Evolutionary conservation across 2,329 filamentous ascomycete genomes (phyloP).

Genomic region (Fusarium papillatum): DNA sequence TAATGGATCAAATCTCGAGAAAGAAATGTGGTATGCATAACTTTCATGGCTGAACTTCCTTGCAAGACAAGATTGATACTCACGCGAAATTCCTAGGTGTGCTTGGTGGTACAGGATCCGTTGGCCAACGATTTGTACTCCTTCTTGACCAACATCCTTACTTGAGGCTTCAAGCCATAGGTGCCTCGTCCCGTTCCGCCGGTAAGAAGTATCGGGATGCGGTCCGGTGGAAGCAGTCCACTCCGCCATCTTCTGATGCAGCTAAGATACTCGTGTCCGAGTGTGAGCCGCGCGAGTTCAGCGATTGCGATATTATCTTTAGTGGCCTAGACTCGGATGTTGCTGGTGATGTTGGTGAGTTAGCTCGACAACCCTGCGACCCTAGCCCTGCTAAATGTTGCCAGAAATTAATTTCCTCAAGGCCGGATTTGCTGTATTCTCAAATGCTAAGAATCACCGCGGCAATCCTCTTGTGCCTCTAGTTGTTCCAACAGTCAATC

Average conservation of each 20-base stretch:
- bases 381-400: neutral
- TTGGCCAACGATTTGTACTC: conserved; percentile 95
- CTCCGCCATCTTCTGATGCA: conserved; percentile 80
- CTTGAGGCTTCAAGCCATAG: conserved; percentile 88
- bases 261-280: conserved; percentile 87
- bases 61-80: neutral
- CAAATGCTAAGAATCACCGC: conserved; percentile 98
- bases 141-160: conserved; percentile 90
- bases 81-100: conserved; percentile 65
- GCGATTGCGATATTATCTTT: conserved; percentile 94
- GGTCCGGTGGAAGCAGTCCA: conserved; percentile 93
- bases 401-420: conserved; percentile 91
- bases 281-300: conserved; percentile 85
- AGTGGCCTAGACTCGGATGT: conserved; percentile 94
- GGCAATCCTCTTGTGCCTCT: conserved; percentile 91
- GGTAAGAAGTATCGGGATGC: conserved; percentile 97
- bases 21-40: neutral
- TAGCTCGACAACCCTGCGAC: neutral
- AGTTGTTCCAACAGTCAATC: conserved; percentile 95
- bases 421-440: conserved; percentile 92
- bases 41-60: fast-evolving
- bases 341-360: conserved; percentile 88
- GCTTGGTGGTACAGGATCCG: conserved; percentile 92
- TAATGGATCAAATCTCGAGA: neutral
- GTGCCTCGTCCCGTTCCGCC: conserved; percentile 90